phyloP scores from a whole-genome alignment of 1,284 basidiomycete genomes.

The Termitomyces sp. region DNA sequence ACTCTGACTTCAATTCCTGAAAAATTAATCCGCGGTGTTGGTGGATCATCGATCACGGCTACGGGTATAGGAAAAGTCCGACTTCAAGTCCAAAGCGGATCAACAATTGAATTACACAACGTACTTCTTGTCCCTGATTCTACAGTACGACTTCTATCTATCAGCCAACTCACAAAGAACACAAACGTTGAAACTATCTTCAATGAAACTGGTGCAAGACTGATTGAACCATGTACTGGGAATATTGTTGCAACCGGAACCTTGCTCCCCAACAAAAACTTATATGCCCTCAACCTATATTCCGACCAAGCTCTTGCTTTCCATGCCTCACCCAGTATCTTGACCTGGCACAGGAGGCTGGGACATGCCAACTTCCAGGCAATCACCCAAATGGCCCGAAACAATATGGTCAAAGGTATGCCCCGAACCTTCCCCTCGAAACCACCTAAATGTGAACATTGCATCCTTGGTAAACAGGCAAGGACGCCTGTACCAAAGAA shows the following conservation, averaged over 20 bases:
- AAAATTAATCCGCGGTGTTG: neutral
- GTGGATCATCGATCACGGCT: neutral
- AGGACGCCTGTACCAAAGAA: too few relatives aligned
- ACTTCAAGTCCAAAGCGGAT: neutral
- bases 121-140: too few relatives aligned
- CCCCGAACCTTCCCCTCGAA: too few relatives aligned
- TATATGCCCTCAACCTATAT: neutral
- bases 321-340: too few relatives aligned
- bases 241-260: neutral
- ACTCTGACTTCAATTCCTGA: neutral
- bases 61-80: neutral
- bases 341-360: too few relatives aligned
- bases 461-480: too few relatives aligned
- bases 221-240: neutral
- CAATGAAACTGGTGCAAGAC: neutral
- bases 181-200: neutral
- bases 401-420: too few relatives aligned
- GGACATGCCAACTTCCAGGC: too few relatives aligned
- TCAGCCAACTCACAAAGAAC: neutral
- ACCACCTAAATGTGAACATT: too few relatives aligned
- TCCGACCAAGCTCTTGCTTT: too few relatives aligned
- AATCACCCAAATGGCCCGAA: too few relatives aligned
- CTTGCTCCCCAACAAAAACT: neutral
- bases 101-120: neutral
- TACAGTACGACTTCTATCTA: too few relatives aligned